Evolutionary conservation across 768 basidiomycete species (phyloP), one percentile per base, ranked within the genome.

Genomic region (Grammothele lineata): DNA sequence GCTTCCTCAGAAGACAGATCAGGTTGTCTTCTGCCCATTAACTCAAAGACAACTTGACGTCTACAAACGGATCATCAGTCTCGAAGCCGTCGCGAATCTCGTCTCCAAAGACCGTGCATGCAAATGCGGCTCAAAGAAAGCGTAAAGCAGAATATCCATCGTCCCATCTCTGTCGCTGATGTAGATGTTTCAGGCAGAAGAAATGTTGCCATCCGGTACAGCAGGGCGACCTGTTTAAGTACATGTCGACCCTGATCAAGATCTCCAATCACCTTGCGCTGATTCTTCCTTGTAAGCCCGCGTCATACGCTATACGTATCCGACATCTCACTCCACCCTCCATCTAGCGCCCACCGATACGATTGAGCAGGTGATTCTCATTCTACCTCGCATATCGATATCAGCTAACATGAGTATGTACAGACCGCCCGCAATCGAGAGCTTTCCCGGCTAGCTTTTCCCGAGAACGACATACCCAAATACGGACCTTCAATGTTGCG

Each of bases 1-100:
- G 86, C 73, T 98, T 2, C 95, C 95, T 1, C 73, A 74, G 51
- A 99, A 99, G 70, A 76, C 76, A 0, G 95, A 99, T 55, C 73
- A 92, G 59, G 87, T 97, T 12, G 91, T 96, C 5, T 95, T 97
- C 58, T 99, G 95, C 59, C 94, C 92, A 14, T 68, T 98, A 40
- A 87, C 87, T 0, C 48, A 68, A 0, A 72, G 67, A 27, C 94
- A 96, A 65, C 76, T 81, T 23, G 60, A 64, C 14, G 87, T 83
- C 1, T 95, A 96, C 64, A 85, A 80, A 54, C 73, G 75, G 5
- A 72, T 94, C 26, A 67, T 94, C 19, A 65, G 64, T n/a, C 79
- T 76, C 56, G 70, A 73, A 5, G 72, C 78, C 5, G 77, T 96
- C 8, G 81, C 87, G 58, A 81, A 84, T 51, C 68, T 96, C 41